These are phyloP conservation scores for Colletotrichum sp. DNA, from an alignment of 2,329 filamentous ascomycete species.

Conservation along the genomic window DNA sequence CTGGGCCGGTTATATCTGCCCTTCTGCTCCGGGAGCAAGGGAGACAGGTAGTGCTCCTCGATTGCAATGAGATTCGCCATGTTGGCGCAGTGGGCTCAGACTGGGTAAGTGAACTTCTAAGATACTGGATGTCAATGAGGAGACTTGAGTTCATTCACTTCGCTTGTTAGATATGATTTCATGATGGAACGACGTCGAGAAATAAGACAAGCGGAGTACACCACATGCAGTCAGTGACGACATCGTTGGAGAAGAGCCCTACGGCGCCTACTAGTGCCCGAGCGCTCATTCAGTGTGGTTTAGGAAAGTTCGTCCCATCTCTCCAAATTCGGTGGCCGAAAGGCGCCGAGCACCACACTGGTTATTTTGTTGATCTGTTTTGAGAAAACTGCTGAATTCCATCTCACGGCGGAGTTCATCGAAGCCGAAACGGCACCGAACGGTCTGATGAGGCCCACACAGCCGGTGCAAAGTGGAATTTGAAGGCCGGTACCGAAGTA, in stretches of 20 bases:
- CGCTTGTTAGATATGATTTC: fast-evolving
- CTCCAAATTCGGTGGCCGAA: background rate
- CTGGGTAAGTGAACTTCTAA: too few species aligned
- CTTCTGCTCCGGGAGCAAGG: background rate
- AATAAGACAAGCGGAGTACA: fast-evolving
- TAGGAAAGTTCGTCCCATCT: background rate
- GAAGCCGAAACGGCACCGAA: background rate
- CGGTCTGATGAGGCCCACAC: background rate
- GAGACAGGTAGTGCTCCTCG: conserved; percentile 7
- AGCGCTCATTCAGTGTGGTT: background rate
- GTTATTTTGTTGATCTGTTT: fast-evolving
- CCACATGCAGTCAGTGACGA: background rate
- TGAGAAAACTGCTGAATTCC: fast-evolving
- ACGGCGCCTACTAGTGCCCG: background rate
- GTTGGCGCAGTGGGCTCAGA: too few species aligned
- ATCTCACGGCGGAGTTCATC: background rate
- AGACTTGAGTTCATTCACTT: background rate
- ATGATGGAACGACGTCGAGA: background rate
- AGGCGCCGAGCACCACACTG: fast-evolving
- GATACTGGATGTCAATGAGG: too few species aligned
- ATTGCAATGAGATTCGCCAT: background rate
- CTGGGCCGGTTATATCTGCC: background rate
- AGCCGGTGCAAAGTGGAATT: background rate
- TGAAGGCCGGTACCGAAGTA: background rate
- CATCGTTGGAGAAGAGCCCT: background rate